Percentiles rank a stretch among this genome's conserved stretches.
Evolutionary conservation across 1,284 basidiomycete species (phyloP).

Genomic region (Trichosporon faecale): DNA sequence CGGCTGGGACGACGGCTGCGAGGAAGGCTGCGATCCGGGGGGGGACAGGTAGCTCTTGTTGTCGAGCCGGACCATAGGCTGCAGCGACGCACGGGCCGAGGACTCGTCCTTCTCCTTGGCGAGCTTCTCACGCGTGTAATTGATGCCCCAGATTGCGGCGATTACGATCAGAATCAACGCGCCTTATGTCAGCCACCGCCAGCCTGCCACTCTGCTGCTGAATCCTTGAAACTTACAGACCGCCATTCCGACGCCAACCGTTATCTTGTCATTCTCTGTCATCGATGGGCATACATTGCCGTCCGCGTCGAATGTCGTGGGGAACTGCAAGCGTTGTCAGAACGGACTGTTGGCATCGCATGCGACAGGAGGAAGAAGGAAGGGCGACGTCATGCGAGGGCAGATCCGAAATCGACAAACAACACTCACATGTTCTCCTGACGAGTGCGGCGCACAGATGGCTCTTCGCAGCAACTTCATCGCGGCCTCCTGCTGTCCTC

Average conservation of each 20-base stretch:
- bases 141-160: constrained; percentile 3
- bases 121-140: constrained; percentile 11
- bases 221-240: constrained; percentile 31
- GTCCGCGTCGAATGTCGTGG: constrained; percentile 33
- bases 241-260: constrained; percentile 26
- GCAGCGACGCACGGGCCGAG: constrained; percentile 4
- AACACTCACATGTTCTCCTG: neutral
- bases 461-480: neutral
- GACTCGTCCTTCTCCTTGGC: constrained; percentile 3
- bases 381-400: neutral
- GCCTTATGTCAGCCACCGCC: constrained; percentile 10
- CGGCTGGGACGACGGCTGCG: neutral
- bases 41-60: neutral
- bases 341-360: neutral
- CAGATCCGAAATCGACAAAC: neutral
- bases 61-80: neutral
- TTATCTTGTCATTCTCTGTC: constrained; percentile 28
- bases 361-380: neutral
- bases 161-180: constrained; percentile 16
- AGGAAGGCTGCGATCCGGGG: neutral
- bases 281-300: constrained; percentile 32
- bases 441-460: neutral
- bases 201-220: neutral
- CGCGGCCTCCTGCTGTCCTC: neutral
- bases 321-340: constrained; percentile 24